Evolutionary conservation across 345 rosid genomes (phyloP), one percentile per base, ranked within the genome.

Genomic region (Stellera chamaejasme): DNA sequence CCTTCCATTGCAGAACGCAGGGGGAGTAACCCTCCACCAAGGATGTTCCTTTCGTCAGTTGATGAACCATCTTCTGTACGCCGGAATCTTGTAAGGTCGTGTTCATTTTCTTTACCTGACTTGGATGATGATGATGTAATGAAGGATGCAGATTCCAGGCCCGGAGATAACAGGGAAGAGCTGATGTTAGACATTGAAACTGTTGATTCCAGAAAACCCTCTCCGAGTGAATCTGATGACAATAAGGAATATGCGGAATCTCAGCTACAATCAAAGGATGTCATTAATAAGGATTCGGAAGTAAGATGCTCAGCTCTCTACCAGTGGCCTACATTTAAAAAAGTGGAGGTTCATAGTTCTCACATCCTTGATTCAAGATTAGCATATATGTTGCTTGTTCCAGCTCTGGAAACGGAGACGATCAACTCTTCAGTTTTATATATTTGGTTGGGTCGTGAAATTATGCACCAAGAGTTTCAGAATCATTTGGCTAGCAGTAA

Each of bases 1-100:
- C 80, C 69, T 5, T 81, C 91, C 42, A 60, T 84, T 70, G 90
- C 90, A 53, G 82, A 76, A 75, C 84, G 84, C 41, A 66, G 90
- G 63, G 84, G 90, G 56, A 80, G 84, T 59, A 72, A 64, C 69
- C 87, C 81, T 69, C 90, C 90, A 11, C 80, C 81, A 2, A 55
- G 58, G 48, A 70, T 80, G 80, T 27, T 61, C 55, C 58, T 83
- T 54, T 68, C 82, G 16, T 59, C 83, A 2, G 58, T 65, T 48
- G 74, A 72, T 58, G 76, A 75, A 54, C 68, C 64, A 42, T 55
- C 77, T 43, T 23, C 56, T 19, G 75, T 46, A n/a, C 63, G 55
- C 19, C 61, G 54, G 50, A 79, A 32, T 32, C 72, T 71, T 64
- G 70, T 59, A 48, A 65, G 77, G 57, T 76, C 84, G 7, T 67